Evolutionary conservation across 2,329 filamentous ascomycete genomes (phyloP).

Genomic region (Colletotrichum costaricense): DNA sequence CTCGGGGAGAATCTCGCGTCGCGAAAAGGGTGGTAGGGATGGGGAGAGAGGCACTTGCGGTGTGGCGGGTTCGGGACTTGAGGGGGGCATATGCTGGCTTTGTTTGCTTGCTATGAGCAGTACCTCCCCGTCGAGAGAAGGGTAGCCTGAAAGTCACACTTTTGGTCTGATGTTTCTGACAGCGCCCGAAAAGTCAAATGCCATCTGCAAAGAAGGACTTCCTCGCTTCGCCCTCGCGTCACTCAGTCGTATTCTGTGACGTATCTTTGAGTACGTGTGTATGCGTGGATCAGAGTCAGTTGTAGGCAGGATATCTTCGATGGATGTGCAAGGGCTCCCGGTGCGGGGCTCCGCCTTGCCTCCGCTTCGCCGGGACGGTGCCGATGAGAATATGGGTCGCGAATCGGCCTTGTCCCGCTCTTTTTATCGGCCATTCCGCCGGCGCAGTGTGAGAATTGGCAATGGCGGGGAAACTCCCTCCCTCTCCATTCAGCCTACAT

Average conservation of each 20-base stretch:
- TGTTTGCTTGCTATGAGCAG: not conserved
- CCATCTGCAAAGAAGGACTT: not conserved
- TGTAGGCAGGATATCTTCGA: not conserved
- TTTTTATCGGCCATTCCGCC: not conserved
- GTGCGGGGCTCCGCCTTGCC: slow-evolving; percentile 10
- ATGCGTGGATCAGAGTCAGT: not conserved
- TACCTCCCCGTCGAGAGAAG: not conserved
- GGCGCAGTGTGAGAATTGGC: not conserved
- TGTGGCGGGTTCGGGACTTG: not conserved
- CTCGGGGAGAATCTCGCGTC: slow-evolving; percentile 22
- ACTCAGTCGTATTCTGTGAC: not conserved
- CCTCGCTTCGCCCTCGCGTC: not conserved
- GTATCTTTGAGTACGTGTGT: not conserved
- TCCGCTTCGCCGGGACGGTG: slow-evolving; percentile 2
- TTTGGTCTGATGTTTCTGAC: not conserved
- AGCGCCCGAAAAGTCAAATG: no score
- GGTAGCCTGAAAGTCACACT: not conserved
- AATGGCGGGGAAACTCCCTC: not conserved
- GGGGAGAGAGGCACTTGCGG: not conserved
- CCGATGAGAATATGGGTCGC: slow-evolving; percentile 5
- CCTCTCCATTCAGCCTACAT: not conserved
- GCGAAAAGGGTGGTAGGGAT: not conserved
- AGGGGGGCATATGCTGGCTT: not conserved
- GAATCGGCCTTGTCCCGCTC: not conserved
- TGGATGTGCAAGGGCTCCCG: not conserved